Percentiles rank a stretch among this genome's conserved stretches.
Evolutionary conservation across 345 rosid species (phyloP).

Genomic region (Gossypium arboreum): DNA sequence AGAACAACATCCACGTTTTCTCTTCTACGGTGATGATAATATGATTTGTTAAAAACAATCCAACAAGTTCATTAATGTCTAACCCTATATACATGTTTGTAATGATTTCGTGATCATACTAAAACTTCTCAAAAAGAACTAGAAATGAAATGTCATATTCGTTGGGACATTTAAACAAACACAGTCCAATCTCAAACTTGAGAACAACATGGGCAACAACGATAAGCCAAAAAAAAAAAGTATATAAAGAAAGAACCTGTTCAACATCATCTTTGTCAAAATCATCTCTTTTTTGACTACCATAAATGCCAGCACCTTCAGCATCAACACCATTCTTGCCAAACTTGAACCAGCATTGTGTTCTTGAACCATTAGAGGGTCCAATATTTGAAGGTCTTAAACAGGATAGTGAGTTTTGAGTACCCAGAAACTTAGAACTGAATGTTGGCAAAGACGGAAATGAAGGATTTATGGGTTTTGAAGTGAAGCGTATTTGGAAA

Average conservation of each 20-base stretch:
- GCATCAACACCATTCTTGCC: slow-evolving; percentile 93
- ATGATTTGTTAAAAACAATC: too few relatives aligned
- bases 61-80: too few relatives aligned
- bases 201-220: neutral
- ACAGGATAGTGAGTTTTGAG: slow-evolving; percentile 25
- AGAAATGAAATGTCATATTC: too few relatives aligned
- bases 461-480: slow-evolving; percentile 31
- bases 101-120: too few relatives aligned
- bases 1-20: too few relatives aligned
- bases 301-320: slow-evolving; percentile 92
- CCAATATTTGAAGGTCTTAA: slow-evolving; percentile 44
- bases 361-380: slow-evolving; percentile 67
- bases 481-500: slow-evolving; percentile 25
- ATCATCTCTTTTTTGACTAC: slow-evolving; percentile 83
- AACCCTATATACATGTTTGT: too few relatives aligned
- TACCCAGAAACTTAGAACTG: slow-evolving; percentile 55
- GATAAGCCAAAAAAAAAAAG: neutral
- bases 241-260: slow-evolving; percentile 43
- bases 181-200: too few relatives aligned
- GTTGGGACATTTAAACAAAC: too few relatives aligned
- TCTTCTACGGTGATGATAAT: too few relatives aligned
- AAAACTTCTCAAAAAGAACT: too few relatives aligned
- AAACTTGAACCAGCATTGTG: slow-evolving; percentile 80
- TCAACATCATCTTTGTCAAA: slow-evolving; percentile 97
- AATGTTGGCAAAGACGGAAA: slow-evolving; percentile 28